A percentile compares a stretch with the other conserved stretches of the same genome.
phyloP scores from a whole-genome alignment of 306 rosid genomes.

The Cicer bijugum region DNA sequence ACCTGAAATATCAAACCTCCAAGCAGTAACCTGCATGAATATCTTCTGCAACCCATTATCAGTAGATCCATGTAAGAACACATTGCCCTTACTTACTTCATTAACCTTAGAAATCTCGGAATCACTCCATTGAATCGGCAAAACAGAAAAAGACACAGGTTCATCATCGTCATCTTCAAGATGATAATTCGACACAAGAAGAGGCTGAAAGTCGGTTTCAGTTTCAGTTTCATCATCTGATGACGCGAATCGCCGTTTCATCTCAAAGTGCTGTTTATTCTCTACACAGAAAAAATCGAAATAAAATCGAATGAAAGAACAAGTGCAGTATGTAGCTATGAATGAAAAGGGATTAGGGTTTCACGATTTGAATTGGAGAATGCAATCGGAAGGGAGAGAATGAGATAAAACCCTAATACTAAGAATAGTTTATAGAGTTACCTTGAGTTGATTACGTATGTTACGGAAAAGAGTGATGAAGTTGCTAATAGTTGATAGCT shows the following conservation, averaged over 20 bases:
- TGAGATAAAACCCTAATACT: too few species aligned
- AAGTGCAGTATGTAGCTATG: too few species aligned
- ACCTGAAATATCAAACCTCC: conserved; percentile 72
- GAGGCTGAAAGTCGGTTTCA: conserved; percentile 39
- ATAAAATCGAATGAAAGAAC: background rate
- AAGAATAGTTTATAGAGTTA: too few species aligned
- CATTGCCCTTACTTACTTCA: background rate
- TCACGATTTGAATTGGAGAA: too few species aligned
- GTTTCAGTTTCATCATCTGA: conserved; percentile 70
- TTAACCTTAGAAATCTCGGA: conserved; percentile 31
- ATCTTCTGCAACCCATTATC: conserved; percentile 64
- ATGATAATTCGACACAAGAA: conserved; percentile 64
- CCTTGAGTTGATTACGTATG: too few species aligned
- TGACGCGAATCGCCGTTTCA: conserved; percentile 30
- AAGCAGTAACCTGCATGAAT: conserved; percentile 62
- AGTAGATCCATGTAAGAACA: conserved; percentile 56
- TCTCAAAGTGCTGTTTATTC: conserved; percentile 4
- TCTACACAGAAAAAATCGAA: conserved; percentile 3
- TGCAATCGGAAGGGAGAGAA: too few species aligned
- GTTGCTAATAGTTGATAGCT: too few species aligned
- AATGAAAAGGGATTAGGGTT: too few species aligned
- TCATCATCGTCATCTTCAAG: conserved; percentile 56
- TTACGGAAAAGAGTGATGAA: too few species aligned
- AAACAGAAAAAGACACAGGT: conserved; percentile 59
- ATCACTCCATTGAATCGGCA: conserved; percentile 76